These are phyloP conservation scores for Spathaspora boniae DNA, from an alignment of 805 yeast genomes.

Conservation along the genomic window DNA sequence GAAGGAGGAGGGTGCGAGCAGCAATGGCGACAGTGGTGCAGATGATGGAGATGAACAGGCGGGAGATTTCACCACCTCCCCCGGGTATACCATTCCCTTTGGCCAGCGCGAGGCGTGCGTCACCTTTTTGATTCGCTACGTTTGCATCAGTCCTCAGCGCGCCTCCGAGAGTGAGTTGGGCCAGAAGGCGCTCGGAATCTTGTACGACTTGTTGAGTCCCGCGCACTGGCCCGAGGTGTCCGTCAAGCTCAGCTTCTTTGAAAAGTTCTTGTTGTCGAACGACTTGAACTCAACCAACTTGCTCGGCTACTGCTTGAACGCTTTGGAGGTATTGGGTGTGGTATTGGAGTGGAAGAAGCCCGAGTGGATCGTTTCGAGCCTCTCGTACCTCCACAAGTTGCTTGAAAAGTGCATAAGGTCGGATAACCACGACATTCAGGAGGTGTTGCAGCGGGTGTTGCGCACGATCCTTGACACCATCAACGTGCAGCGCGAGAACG, in stretches of 20 bases:
- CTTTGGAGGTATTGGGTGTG: conserved; percentile 82
- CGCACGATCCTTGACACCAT: conserved; percentile 67
- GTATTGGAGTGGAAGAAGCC: conserved; percentile 74
- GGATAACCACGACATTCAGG: conserved; percentile 84
- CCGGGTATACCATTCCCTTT: conserved; percentile 60
- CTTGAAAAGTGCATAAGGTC: conserved; percentile 79
- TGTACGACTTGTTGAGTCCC: conserved; percentile 69
- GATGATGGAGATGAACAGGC: conserved; percentile 8
- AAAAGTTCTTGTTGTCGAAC: conserved; percentile 74
- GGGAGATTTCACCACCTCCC: conserved; percentile 43
- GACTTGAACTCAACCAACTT: conserved; percentile 69
- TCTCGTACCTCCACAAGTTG: conserved; percentile 65
- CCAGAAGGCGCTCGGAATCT: conserved; percentile 71
- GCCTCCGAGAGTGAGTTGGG: conserved; percentile 83
- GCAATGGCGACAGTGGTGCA: conserved; percentile 3
- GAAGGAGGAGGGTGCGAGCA: conserved; percentile 2
- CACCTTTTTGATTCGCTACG: conserved; percentile 81
- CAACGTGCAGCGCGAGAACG: conserved; percentile 36
- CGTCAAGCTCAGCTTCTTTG: conserved; percentile 85
- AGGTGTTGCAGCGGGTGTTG: conserved; percentile 72
- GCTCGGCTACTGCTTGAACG: conserved; percentile 80
- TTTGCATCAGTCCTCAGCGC: conserved; percentile 81
- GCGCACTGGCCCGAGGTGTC: conserved; percentile 83
- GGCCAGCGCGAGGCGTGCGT: conserved; percentile 86
- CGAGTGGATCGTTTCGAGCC: conserved; percentile 74